phyloP scores from a whole-genome alignment of 1,139 yeast genomes.

The Kodamaea sp. region DNA sequence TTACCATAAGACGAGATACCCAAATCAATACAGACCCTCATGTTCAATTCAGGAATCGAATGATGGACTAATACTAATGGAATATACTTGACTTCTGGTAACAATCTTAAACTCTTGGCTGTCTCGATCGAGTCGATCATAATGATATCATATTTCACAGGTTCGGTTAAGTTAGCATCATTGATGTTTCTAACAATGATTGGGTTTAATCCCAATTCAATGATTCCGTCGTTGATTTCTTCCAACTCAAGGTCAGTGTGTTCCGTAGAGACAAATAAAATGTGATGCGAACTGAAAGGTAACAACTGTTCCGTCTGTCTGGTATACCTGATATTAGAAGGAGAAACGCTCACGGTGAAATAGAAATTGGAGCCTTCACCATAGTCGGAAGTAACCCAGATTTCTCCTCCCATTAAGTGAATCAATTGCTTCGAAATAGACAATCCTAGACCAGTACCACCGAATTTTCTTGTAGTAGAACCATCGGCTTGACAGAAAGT shows the following conservation, averaged over 20 bases:
- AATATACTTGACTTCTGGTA: conserved; percentile 77
- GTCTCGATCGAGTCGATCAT: conserved; percentile 78
- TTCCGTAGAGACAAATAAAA: conserved; percentile 67
- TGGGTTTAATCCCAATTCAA: conserved; percentile 49
- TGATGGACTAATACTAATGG: conserved; percentile 80
- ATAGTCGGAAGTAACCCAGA: conserved; percentile 81
- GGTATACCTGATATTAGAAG: conserved; percentile 64
- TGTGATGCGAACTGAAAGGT: conserved; percentile 72
- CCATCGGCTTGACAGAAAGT: conserved; percentile 94
- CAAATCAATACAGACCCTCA: conserved; percentile 78
- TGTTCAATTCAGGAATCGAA: conserved; percentile 74
- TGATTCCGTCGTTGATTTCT: conserved; percentile 43
- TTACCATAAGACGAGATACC: conserved; percentile 89
- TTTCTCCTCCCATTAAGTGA: conserved; percentile 88
- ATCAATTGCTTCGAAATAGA: conserved; percentile 85
- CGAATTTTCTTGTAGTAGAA: conserved; percentile 86
- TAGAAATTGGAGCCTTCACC: conserved; percentile 84
- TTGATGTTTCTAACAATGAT: conserved; percentile 52
- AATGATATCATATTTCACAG: conserved; percentile 72
- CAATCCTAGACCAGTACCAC: conserved; percentile 81
- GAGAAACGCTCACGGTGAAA: conserved; percentile 76
- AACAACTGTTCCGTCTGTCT: conserved; percentile 68
- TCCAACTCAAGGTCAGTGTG: conserved; percentile 54
- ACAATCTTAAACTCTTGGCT: conserved; percentile 65
- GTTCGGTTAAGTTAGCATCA: conserved; percentile 52